Conservation (phyloP, 2,329 filamentous ascomycete genomes). For the Lecanosticta acicola region DNA sequence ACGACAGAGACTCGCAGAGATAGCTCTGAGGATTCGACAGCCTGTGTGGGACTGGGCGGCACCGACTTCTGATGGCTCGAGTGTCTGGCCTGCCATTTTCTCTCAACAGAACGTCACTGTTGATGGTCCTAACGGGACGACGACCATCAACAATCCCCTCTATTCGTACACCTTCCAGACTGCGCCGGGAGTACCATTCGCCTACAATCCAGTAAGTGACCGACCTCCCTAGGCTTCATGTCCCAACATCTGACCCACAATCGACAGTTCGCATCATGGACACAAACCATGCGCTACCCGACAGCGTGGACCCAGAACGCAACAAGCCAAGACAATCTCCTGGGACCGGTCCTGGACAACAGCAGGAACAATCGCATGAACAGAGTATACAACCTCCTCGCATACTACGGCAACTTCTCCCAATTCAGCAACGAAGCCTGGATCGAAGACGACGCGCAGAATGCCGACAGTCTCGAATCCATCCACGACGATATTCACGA, state of each 20-base stretch:
- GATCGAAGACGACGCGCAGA: conserved; percentile 37
- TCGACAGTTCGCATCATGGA: conserved; percentile 53
- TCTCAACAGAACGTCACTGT: conserved; percentile 35
- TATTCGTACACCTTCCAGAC: conserved; percentile 42
- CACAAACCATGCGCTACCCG: conserved; percentile 56
- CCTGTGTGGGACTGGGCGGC: conserved; percentile 49
- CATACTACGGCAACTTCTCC: conserved; percentile 62
- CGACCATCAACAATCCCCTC: conserved; percentile 32
- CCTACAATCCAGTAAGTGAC: conserved; percentile 54
- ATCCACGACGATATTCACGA: conserved; percentile 48
- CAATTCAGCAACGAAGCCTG: conserved; percentile 65
- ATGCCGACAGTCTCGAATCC: conserved; percentile 54
- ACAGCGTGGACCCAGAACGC: conserved; percentile 39
- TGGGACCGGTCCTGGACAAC: conserved; percentile 48
- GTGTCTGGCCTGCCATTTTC: conserved; percentile 37
- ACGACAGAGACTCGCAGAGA: conserved; percentile 37
- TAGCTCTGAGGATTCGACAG: conserved; percentile 38
- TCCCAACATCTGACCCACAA: not conserved
- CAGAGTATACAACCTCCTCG: conserved; percentile 63
- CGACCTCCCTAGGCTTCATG: not conserved
- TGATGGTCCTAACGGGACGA: conserved; percentile 30
- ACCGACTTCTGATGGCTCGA: conserved; percentile 29
- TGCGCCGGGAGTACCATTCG: conserved; percentile 53
- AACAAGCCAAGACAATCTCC: conserved; percentile 54
- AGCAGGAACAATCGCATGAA: conserved; percentile 51